Evolutionary conservation across 352 stramenopile genomes (phyloP).

Genomic region (Globisporangium uncinulatum): DNA sequence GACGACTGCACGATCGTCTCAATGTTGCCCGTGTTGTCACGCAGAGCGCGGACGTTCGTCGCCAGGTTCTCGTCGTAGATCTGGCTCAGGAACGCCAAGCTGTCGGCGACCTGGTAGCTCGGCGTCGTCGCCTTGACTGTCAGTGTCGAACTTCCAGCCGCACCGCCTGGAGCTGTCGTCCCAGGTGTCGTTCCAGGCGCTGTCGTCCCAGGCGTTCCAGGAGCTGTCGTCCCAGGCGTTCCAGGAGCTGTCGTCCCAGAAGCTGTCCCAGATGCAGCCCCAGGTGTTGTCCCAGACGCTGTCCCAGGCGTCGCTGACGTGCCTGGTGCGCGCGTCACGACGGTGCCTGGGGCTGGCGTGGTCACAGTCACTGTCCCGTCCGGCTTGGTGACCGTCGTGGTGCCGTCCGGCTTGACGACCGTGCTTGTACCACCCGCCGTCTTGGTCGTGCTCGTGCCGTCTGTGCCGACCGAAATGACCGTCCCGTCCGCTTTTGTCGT

Average conservation of each 20-base stretch:
- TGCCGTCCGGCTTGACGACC: conserved; percentile 7
- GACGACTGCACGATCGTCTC: conserved; percentile 59
- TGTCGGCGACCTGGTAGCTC: conserved; percentile 20
- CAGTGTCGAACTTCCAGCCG: conserved; percentile 9
- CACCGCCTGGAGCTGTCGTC: neutral
- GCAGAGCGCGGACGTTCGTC: conserved; percentile 36
- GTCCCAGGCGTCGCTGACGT: neutral
- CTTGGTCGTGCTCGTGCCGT: conserved; percentile 4
- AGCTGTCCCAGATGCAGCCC: neutral
- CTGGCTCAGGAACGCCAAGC: conserved; percentile 34
- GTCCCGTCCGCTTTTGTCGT: conserved; percentile 8
- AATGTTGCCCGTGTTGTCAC: conserved; percentile 43
- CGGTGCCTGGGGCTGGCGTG: conserved; percentile 6
- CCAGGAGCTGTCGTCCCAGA: conserved; percentile 9
- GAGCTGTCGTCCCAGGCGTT: neutral
- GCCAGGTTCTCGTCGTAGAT: conserved; percentile 52
- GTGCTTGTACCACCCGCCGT: conserved; percentile 1
- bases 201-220: neutral
- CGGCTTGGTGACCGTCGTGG: conserved; percentile 1
- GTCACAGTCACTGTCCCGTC: conserved; percentile 8
- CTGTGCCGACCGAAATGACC: neutral
- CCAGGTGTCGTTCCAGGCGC: conserved; percentile 2
- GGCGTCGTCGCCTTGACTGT: conserved; percentile 13
- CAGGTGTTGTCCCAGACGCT: neutral
- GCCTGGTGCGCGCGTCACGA: neutral